Conservation (phyloP, 2,329 filamentous ascomycete species). For the Scedosporium boydii region DNA sequence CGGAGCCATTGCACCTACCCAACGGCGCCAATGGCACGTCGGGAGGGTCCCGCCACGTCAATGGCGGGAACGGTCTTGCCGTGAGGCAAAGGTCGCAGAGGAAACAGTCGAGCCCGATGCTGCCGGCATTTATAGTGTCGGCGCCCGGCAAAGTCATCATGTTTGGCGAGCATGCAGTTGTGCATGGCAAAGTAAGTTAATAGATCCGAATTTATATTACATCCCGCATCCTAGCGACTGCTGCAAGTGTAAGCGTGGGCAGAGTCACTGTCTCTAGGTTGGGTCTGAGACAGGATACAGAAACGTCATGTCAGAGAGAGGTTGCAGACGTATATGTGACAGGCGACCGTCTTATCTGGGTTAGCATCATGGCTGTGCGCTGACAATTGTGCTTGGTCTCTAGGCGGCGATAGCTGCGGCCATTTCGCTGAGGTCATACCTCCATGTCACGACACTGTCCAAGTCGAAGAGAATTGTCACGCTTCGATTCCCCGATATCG, state of each 20-base stretch:
- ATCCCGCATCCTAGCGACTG: neutral
- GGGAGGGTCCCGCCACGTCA: slow-evolving; percentile 16
- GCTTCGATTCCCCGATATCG: slow-evolving; percentile 84
- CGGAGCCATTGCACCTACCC: slow-evolving; percentile 10
- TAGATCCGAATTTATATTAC: neutral
- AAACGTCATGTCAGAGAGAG: too few relatives aligned
- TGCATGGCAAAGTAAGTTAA: slow-evolving; percentile 72
- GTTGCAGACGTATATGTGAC: too few relatives aligned
- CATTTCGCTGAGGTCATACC: slow-evolving; percentile 90
- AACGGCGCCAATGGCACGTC: slow-evolving; percentile 14
- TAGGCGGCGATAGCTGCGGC: slow-evolving; percentile 88
- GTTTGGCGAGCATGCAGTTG: slow-evolving; percentile 96
- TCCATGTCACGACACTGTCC: slow-evolving; percentile 87
- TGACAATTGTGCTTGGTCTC: slow-evolving; percentile 4
- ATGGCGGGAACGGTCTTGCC: slow-evolving; percentile 23
- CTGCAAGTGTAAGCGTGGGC: neutral
- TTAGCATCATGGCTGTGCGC: neutral
- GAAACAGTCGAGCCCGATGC: slow-evolving; percentile 55
- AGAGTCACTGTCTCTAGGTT: neutral
- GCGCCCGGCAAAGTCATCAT: slow-evolving; percentile 97
- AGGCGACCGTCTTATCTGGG: too few relatives aligned
- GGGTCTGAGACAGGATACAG: neutral
- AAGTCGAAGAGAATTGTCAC: slow-evolving; percentile 85
- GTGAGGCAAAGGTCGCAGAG: slow-evolving; percentile 34
- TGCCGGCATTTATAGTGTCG: slow-evolving; percentile 94